These are phyloP conservation scores for Aureobasidium zeae DNA, from an alignment of 2,329 filamentous ascomycete genomes.

Conservation along the genomic window DNA sequence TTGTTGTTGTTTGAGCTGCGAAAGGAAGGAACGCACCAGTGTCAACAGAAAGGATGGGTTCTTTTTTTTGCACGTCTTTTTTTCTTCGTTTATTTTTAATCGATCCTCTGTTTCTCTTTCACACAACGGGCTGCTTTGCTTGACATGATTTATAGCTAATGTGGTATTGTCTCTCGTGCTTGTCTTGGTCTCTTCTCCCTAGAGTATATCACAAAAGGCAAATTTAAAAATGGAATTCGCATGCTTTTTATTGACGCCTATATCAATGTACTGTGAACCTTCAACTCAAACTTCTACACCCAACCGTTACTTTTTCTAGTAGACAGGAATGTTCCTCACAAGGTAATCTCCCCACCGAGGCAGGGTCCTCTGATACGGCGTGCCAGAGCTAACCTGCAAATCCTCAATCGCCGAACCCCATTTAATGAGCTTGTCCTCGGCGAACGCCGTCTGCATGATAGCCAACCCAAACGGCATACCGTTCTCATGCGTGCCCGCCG, in stretches of 20 bases:
- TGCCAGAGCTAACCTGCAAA: constrained; percentile 21
- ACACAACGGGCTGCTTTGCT: neutral
- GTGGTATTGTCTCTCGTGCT: too few relatives aligned
- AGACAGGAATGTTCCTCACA: constrained; percentile 32
- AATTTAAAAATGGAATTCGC: too few relatives aligned
- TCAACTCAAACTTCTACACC: too few relatives aligned
- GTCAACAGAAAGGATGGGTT: too few relatives aligned
- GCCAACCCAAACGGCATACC: constrained; percentile 39
- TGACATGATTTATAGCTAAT: neutral
- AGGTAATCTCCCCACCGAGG: constrained; percentile 33
- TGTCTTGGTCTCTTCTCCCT: too few relatives aligned
- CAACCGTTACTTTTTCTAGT: too few relatives aligned
- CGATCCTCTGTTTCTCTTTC: neutral
- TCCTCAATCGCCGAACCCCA: constrained; percentile 40
- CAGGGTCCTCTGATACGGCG: constrained; percentile 18
- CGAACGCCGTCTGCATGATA: constrained; percentile 29
- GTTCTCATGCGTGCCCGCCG: constrained; percentile 46
- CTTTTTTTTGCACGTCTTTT: neutral
- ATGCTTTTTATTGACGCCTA: too few relatives aligned
- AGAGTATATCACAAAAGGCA: too few relatives aligned
- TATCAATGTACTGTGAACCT: too few relatives aligned
- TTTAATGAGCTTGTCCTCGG: constrained; percentile 26
- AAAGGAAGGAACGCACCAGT: too few relatives aligned
- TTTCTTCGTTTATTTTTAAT: neutral
- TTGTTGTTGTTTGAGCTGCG: too few relatives aligned